Evolutionary conservation across 371 early-diverging fungal species (phyloP).

Genomic region (Mortierella sp.): DNA sequence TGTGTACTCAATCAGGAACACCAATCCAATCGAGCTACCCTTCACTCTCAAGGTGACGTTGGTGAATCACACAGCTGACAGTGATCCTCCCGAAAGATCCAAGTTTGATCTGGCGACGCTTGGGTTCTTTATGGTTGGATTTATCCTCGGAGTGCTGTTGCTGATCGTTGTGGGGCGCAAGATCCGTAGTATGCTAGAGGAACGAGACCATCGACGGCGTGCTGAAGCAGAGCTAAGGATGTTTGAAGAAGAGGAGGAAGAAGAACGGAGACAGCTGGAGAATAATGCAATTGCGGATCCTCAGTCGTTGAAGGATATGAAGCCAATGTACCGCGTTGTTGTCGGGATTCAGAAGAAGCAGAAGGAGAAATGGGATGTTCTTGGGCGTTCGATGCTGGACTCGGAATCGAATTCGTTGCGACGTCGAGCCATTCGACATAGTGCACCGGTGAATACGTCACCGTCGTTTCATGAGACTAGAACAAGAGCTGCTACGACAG

Average conservation of each 20-base stretch:
- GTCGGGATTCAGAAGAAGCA: constrained; percentile 30
- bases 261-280: constrained; percentile 3
- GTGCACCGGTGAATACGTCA: not conserved
- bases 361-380: not conserved
- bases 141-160: constrained; percentile 28
- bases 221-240: constrained; percentile 12
- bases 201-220: constrained; percentile 13
- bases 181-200: constrained; percentile 21
- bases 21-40: constrained; percentile 9
- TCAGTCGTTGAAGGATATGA: constrained; percentile 15
- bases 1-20: constrained; percentile 39
- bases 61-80: constrained; percentile 10
- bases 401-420: constrained; percentile 4
- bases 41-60: constrained; percentile 28
- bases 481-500: not conserved
- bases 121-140: constrained; percentile 41
- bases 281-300: not conserved
- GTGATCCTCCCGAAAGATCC: not conserved
- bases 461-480: not conserved
- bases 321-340: constrained; percentile 44
- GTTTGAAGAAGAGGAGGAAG: constrained; percentile 37
- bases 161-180: constrained; percentile 27
- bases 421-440: constrained; percentile 2
- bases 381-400: not conserved
- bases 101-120: constrained; percentile 37